phyloP scores from a whole-genome alignment of 257 asterid genomes.

The Nyctanthes arbortristis region DNA sequence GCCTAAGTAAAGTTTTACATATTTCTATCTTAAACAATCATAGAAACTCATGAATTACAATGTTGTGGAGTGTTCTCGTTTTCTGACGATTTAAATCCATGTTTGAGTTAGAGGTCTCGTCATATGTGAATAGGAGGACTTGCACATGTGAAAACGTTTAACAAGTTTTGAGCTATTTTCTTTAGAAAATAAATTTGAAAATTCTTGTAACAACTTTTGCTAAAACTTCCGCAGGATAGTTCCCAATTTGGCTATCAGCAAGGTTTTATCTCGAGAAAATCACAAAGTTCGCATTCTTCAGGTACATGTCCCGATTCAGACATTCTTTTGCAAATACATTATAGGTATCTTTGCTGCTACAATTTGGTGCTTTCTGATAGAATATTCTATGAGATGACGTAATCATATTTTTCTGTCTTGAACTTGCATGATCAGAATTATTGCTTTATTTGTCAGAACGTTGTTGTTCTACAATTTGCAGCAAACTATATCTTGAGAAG shows the following conservation, averaged over 20 bases:
- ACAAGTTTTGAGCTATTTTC: background rate
- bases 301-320: constrained; percentile 40
- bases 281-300: constrained; percentile 91
- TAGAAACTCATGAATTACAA: constrained; percentile 9
- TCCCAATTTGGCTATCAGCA: constrained; percentile 96
- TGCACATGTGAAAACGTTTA: background rate
- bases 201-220: background rate
- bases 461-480: too few species aligned
- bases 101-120: constrained; percentile 3
- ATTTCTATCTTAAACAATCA: background rate
- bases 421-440: too few species aligned
- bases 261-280: constrained; percentile 83
- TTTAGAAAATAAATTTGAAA: background rate
- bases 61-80: background rate
- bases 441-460: too few species aligned
- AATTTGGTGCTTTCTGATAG: background rate
- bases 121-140: background rate
- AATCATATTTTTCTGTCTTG: too few species aligned
- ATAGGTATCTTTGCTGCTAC: background rate
- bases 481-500: background rate
- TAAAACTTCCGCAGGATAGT: constrained; percentile 70
- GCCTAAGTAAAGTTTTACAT: background rate
- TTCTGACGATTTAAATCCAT: constrained; percentile 8
- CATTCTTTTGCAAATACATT: background rate
- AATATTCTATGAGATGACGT: too few species aligned